phyloP scores from a whole-genome alignment of 352 stramenopile species.

The Phytopythium helicoides region DNA sequence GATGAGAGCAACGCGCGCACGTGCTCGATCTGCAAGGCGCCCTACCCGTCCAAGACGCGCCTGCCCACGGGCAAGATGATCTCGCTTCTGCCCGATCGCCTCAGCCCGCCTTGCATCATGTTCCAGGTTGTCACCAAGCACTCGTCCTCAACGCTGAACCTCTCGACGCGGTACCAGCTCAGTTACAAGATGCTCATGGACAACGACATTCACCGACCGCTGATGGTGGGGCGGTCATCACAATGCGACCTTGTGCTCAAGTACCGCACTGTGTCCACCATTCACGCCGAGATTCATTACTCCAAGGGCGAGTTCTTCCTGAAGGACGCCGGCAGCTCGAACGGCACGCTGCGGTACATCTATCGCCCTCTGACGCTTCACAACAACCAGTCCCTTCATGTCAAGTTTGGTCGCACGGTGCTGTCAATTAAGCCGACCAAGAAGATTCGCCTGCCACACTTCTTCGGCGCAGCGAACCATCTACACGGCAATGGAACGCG shows the following conservation, averaged over 20 bases:
- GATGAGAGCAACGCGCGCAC: conserved; percentile 83
- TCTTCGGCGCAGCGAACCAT: conserved; percentile 64
- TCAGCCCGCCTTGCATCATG: conserved; percentile 83
- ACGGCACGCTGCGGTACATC: conserved; percentile 94
- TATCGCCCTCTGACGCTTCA: conserved; percentile 90
- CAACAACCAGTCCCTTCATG: conserved; percentile 85
- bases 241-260: conserved; percentile 94
- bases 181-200: conserved; percentile 93
- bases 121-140: conserved; percentile 89
- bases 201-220: conserved; percentile 87
- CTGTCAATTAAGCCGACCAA: conserved; percentile 88
- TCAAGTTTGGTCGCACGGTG: conserved; percentile 86
- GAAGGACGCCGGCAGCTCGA: conserved; percentile 92
- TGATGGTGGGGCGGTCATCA: conserved; percentile 92
- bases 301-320: conserved; percentile 94
- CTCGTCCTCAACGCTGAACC: conserved; percentile 78
- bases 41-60: conserved; percentile 80
- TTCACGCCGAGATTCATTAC: conserved; percentile 93
- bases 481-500: conserved; percentile 43
- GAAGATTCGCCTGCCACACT: conserved; percentile 85
- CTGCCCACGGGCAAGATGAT: conserved; percentile 71
- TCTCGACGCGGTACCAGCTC: conserved; percentile 84
- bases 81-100: conserved; percentile 67
- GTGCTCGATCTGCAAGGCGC: conserved; percentile 85
- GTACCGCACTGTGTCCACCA: conserved; percentile 94